phyloP scores from a whole-genome alignment of 23 red algal species.

The Gracilariopsis chorda region DNA sequence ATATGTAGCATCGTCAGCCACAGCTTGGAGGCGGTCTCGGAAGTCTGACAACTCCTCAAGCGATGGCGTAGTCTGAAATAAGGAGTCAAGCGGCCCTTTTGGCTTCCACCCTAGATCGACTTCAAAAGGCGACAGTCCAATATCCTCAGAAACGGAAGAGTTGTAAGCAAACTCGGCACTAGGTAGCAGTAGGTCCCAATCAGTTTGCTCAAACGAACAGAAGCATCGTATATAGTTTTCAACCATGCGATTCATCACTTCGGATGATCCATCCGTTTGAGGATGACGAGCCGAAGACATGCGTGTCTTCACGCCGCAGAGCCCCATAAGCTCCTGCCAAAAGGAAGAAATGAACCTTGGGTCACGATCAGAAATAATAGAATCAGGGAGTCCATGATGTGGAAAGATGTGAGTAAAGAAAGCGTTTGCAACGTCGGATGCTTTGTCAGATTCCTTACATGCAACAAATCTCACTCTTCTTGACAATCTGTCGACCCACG shows the following conservation, averaged over 20 bases:
- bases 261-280: constrained; percentile 31
- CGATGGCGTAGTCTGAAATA: not conserved
- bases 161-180: constrained; percentile 46
- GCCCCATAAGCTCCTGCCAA: not conserved
- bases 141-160: not conserved
- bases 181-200: not conserved
- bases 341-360: constrained; percentile 14
- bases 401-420: constrained; percentile 20
- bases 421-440: not conserved
- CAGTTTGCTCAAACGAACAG: not conserved
- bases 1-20: not conserved
- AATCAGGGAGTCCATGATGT: not conserved
- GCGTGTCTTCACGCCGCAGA: not conserved
- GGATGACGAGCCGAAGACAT: not conserved
- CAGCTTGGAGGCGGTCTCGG: not conserved
- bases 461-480: constrained; percentile 2
- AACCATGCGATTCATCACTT: constrained; percentile 20
- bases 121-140: constrained; percentile 13
- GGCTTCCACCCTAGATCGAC: constrained; percentile 21
- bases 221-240: not conserved
- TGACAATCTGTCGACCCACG: not conserved
- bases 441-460: not conserved
- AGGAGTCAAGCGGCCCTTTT: not conserved
- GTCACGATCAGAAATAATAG: not conserved
- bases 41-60: not conserved